Base-by-base conservation (phyloP, 2,329 filamentous ascomycete species). In the Purpureocillium lavendulum region DNA sequence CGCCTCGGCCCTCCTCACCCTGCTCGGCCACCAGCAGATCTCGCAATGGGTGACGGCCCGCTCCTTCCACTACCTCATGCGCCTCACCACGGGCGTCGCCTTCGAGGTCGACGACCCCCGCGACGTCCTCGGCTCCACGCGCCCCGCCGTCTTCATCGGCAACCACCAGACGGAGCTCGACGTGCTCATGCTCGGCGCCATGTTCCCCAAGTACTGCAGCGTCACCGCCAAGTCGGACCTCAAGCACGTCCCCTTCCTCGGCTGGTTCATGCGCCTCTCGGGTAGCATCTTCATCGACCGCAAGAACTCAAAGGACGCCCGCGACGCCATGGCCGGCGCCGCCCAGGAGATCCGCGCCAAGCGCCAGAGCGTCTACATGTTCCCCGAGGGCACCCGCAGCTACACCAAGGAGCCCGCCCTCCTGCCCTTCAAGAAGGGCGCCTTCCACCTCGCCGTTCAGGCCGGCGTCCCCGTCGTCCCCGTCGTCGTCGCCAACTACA, bases 111-210 rank as follows among this genome's bases (percentile, higher is more conserved):
- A 82, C 33, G 87, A 89, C 52, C 60, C 78, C 30, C 58, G 78
- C 43, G 63, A 80, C 48, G 59, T 80, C 50, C 75, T 89, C 42
- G 66, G 67, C 35, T 80, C 70, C 9, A 70, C 70, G 21, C 77
- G 90, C 38, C 92, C 92, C 1, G 89, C 87, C 41, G 84, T 98
- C 41, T 89, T 98, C 55, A 73, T 98, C 50, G 85, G 84, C 31
- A 97, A 97, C 65, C 92, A 98, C 67, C 92, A 98, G 73, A 87
- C 85, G 16, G 92, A 97, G 66, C 77, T 98, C 49, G 92, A 98
- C 58, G 85, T 98, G 31, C 73, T 95, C 43, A 84, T 96, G 78
- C 75, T 98, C 21, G 92, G 88, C 45, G 70, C 73, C 62, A 78
- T 95, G 55, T 97, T 96, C 65, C 92, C 92, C 35, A 81, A 79